Conservation (phyloP, 2,329 filamentous ascomycete species). For the Byssothecium circinans region DNA sequence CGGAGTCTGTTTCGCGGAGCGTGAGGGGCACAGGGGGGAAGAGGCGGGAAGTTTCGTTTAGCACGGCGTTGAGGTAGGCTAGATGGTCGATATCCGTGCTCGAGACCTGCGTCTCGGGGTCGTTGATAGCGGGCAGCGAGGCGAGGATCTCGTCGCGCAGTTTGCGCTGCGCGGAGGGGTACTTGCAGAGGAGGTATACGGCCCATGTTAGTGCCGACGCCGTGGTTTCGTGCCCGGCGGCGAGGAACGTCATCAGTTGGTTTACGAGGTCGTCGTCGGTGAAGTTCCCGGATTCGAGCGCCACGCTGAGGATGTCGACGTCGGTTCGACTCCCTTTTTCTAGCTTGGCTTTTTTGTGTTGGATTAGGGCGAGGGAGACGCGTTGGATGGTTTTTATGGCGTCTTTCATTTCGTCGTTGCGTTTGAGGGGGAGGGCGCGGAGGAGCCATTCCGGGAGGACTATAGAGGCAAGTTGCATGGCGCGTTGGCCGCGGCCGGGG, state of each 20-base stretch:
- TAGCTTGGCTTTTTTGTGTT: constrained; percentile 65
- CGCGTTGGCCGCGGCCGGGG: constrained; percentile 52
- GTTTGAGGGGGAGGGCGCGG: constrained; percentile 65
- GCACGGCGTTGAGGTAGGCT: constrained; percentile 75
- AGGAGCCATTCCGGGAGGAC: constrained; percentile 67
- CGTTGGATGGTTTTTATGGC: constrained; percentile 51
- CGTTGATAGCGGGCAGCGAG: constrained; percentile 48
- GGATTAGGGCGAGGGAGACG: constrained; percentile 69
- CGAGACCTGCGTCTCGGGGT: constrained; percentile 48
- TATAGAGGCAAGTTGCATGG: constrained; percentile 62
- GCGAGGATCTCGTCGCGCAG: constrained; percentile 56
- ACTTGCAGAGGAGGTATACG: constrained; percentile 54
- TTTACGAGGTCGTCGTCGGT: constrained; percentile 79
- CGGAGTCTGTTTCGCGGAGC: constrained; percentile 63
- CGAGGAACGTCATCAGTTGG: constrained; percentile 88
- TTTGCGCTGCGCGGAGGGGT: constrained; percentile 52
- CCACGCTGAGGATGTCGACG: constrained; percentile 78
- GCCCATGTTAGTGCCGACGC: constrained; percentile 58
- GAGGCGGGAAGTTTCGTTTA: constrained; percentile 74
- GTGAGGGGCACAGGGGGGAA: constrained; percentile 73
- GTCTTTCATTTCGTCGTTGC: constrained; percentile 57
- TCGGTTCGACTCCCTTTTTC: constrained; percentile 51
- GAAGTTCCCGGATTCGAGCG: constrained; percentile 74
- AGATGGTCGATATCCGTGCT: constrained; percentile 68
- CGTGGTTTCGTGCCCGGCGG: constrained; percentile 65